A percentile compares a stretch with the other conserved stretches of the same genome.
These are phyloP conservation scores for Dimargaris cristalligena DNA, from an alignment of 192 early-diverging fungal species.

Conservation along the genomic window DNA sequence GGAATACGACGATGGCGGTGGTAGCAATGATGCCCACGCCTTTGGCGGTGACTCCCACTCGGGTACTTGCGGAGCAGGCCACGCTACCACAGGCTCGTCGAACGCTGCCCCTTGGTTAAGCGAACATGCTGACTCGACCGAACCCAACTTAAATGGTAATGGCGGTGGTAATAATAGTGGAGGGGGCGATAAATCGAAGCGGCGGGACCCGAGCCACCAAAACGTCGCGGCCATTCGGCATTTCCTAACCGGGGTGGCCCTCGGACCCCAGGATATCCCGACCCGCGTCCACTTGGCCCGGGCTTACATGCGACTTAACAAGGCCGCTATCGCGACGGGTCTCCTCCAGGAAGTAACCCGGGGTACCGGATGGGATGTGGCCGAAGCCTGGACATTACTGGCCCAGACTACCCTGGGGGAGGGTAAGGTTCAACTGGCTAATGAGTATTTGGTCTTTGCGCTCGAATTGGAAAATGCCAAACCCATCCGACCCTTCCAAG, in stretches of 20 bases:
- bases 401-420: slow-evolving; percentile 22
- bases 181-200: not conserved
- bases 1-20: too few species aligned
- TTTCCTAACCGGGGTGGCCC: slow-evolving; percentile 29
- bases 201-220: slow-evolving; percentile 13
- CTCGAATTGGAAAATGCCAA: slow-evolving; percentile 34
- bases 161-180: not conserved
- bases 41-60: too few species aligned
- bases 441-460: slow-evolving; percentile 41
- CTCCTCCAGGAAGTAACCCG: slow-evolving; percentile 30
- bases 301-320: slow-evolving; percentile 24
- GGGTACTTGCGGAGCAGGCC: too few species aligned
- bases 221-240: slow-evolving; percentile 24
- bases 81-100: too few species aligned
- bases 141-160: not conserved
- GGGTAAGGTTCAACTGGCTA: slow-evolving; percentile 30
- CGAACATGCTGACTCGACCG: not conserved
- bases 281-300: slow-evolving; percentile 28
- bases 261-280: slow-evolving; percentile 24
- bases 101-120: slow-evolving; percentile 17
- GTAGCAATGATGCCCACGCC: not conserved
- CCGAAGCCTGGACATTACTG: slow-evolving; percentile 37
- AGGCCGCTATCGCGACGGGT: slow-evolving; percentile 33
- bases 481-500: slow-evolving; percentile 29
- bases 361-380: slow-evolving; percentile 37